A percentile compares a stretch with the other conserved stretches of the same genome.
Conservation (phyloP, 192 early-diverging fungal genomes). For the Coemansia sp. region DNA sequence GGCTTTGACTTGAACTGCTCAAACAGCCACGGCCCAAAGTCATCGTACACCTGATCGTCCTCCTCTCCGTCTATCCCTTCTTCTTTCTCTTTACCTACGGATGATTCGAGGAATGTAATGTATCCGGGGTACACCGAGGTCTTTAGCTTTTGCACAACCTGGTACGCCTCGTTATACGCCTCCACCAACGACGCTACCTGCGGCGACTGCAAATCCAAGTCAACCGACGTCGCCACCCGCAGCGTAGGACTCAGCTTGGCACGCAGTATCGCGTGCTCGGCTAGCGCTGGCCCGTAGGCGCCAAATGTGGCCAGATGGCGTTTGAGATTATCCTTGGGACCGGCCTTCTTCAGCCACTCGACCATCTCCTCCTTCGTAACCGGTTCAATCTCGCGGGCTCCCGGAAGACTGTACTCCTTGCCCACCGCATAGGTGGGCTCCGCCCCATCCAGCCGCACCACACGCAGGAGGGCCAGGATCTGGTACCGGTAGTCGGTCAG, state of each 20-base stretch:
- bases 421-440: slow-evolving; percentile 81
- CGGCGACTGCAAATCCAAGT: slow-evolving; percentile 57
- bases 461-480: slow-evolving; percentile 83
- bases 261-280: slow-evolving; percentile 76
- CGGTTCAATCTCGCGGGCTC: slow-evolving; percentile 56
- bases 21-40: slow-evolving; percentile 74
- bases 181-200: slow-evolving; percentile 61
- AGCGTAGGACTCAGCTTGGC: slow-evolving; percentile 66
- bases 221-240: slow-evolving; percentile 62
- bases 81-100: neutral
- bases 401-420: slow-evolving; percentile 61
- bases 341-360: slow-evolving; percentile 55
- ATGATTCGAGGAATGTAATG: slow-evolving; percentile 23
- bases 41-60: slow-evolving; percentile 48
- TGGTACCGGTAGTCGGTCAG: slow-evolving; percentile 85
- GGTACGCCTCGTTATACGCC: slow-evolving; percentile 73
- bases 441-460: slow-evolving; percentile 76
- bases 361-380: slow-evolving; percentile 59
- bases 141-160: slow-evolving; percentile 61
- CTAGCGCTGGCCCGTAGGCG: slow-evolving; percentile 82
- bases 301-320: slow-evolving; percentile 61
- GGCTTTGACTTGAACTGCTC: slow-evolving; percentile 58
- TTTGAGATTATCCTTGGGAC: slow-evolving; percentile 68
- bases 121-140: slow-evolving; percentile 44
- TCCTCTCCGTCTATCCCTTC: neutral